A percentile compares a stretch with the other conserved stretches of the same genome.
These are phyloP conservation scores for Lachnellula cervina DNA, from an alignment of 2,329 filamentous ascomycete genomes.

Conservation along the genomic window DNA sequence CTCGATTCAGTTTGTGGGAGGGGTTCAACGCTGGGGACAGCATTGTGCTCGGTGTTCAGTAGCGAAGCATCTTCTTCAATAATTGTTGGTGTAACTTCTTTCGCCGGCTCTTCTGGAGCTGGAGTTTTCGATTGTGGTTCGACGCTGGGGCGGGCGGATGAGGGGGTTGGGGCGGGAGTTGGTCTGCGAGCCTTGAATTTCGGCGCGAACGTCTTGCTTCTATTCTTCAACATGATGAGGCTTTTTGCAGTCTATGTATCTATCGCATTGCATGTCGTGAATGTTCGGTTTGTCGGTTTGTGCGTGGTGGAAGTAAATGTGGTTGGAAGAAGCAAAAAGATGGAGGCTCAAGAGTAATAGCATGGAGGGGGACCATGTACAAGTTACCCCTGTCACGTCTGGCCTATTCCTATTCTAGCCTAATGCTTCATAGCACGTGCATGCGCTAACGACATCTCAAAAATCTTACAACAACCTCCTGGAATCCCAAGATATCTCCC, in stretches of 20 bases:
- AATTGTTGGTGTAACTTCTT: slow-evolving; percentile 1
- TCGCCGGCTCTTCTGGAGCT: slow-evolving; percentile 7
- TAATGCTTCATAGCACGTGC: too few relatives aligned
- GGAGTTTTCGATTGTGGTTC: slow-evolving; percentile 33
- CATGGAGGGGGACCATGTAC: too few relatives aligned
- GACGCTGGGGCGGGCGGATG: slow-evolving; percentile 37
- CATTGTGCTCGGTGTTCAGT: neutral
- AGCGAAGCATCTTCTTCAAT: slow-evolving; percentile 11
- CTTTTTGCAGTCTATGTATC: neutral
- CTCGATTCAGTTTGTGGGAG: slow-evolving; percentile 29
- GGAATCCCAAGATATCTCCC: neutral
- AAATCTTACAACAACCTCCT: neutral
- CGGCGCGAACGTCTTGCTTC: slow-evolving; percentile 44
- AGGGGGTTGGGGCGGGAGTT: slow-evolving; percentile 35
- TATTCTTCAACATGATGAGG: slow-evolving; percentile 48
- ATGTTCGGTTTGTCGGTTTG: neutral
- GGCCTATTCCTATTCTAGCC: too few relatives aligned
- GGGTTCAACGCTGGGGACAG: neutral
- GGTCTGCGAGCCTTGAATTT: slow-evolving; percentile 62
- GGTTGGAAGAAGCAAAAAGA: neutral
- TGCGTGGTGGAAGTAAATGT: too few relatives aligned
- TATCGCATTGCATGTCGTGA: slow-evolving; percentile 1
- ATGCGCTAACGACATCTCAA: too few relatives aligned
- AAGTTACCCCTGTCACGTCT: too few relatives aligned
- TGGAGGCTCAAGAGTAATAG: too few relatives aligned